These are phyloP conservation scores for Trichocladium uniseriatum DNA, from an alignment of 495 filamentous ascomycete genomes.

Conservation along the genomic window DNA sequence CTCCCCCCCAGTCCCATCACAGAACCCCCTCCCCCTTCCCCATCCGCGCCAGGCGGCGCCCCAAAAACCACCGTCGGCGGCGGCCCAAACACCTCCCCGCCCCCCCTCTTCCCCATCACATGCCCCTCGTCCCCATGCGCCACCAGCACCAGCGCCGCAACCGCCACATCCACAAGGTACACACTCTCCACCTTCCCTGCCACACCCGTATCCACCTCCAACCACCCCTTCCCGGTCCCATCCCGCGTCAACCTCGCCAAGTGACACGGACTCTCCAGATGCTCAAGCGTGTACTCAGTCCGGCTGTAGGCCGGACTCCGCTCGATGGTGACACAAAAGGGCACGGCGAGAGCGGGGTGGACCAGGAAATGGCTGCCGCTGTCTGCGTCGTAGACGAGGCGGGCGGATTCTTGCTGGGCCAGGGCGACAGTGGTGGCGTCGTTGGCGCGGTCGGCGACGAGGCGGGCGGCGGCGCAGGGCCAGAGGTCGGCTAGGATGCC, in stretches of 20 bases:
- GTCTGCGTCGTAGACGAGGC: slow-evolving; percentile 59
- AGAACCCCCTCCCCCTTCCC: not conserved
- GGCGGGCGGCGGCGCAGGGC: slow-evolving; percentile 57
- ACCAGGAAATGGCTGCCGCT: slow-evolving; percentile 57
- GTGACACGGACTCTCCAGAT: slow-evolving; percentile 45
- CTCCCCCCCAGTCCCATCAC: slow-evolving; percentile 4
- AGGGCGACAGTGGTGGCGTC: slow-evolving; percentile 51
- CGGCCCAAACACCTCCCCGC: slow-evolving; percentile 42
- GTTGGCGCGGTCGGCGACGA: slow-evolving; percentile 58
- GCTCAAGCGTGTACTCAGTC: slow-evolving; percentile 54
- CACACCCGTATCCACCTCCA: slow-evolving; percentile 45
- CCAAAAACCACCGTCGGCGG: slow-evolving; percentile 31
- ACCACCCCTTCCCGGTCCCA: slow-evolving; percentile 42
- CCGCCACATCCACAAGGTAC: slow-evolving; percentile 66
- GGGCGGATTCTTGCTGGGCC: slow-evolving; percentile 62
- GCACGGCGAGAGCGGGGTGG: slow-evolving; percentile 56
- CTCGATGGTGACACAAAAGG: slow-evolving; percentile 45
- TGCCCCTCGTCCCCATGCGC: slow-evolving; percentile 49
- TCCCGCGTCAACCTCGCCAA: slow-evolving; percentile 43
- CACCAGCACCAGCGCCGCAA: slow-evolving; percentile 60
- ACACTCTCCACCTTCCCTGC: slow-evolving; percentile 47
- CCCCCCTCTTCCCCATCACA: not conserved
- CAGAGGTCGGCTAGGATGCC: slow-evolving; percentile 67
- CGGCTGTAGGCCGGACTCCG: slow-evolving; percentile 43
- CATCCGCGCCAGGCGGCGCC: slow-evolving; percentile 2